Evolutionary conservation across 164 flowering plant species (phyloP).

Genomic region (Platanus orientalis): DNA sequence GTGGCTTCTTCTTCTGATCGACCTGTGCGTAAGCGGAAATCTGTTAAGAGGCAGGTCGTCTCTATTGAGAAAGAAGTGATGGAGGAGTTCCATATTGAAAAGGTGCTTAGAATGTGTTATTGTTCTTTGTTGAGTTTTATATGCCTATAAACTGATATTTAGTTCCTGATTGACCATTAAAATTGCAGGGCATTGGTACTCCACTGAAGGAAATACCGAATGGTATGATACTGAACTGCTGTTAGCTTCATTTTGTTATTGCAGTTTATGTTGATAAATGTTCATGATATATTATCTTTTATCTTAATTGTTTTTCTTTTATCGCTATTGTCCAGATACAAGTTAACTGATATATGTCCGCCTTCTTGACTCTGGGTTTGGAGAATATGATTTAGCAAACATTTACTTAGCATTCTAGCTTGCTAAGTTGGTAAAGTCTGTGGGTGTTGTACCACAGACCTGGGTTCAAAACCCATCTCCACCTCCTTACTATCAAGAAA

Average conservation of each 20-base stretch:
- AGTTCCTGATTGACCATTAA: slow-evolving; percentile 11
- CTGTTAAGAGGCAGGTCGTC: slow-evolving; percentile 69
- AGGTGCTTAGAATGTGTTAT: slow-evolving; percentile 37
- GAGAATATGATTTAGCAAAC: background rate
- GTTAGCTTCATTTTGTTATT: background rate
- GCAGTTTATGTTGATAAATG: background rate
- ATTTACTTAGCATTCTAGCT: background rate
- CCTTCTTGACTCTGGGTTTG: background rate
- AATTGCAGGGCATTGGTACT: slow-evolving; percentile 79
- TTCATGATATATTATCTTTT: background rate
- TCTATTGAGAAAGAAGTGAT: slow-evolving; percentile 50
- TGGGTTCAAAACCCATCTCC: too few species aligned
- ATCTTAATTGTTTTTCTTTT: background rate
- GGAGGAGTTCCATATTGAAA: slow-evolving; percentile 59
- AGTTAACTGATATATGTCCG: background rate
- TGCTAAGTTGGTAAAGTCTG: too few species aligned
- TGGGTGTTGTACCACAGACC: too few species aligned
- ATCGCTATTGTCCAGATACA: background rate
- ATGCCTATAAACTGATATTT: background rate
- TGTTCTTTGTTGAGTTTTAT: background rate
- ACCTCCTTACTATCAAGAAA: too few species aligned
- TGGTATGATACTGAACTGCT: slow-evolving; percentile 18
- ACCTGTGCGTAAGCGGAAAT: slow-evolving; percentile 50
- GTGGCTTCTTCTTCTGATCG: slow-evolving; percentile 37
- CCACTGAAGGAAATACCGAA: slow-evolving; percentile 88